Base-by-base conservation (phyloP, 768 basidiomycete species). In the Suillus weaverae region DNA sequence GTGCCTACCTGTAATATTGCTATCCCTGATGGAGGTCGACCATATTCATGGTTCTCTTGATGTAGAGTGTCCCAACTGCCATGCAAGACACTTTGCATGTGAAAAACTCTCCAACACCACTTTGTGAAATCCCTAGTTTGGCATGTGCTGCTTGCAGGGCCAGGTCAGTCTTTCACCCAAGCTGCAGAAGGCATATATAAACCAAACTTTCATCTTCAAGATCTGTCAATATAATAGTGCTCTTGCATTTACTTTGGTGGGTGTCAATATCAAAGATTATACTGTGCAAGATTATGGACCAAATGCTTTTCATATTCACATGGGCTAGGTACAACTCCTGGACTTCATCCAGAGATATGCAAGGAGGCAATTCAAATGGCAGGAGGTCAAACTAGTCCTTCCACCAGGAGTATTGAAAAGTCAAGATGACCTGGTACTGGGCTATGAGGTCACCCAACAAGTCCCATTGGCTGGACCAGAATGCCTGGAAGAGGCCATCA, bases 211-310 rank as follows among this genome's bases (percentile, higher is more conserved):
- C 35, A 74, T 73, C 1, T 62, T 67, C 5, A 69, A 81, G 6
- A 80, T 82, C 8, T 67, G 76, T 10, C 75, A 78, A 33, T 83
- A 83, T 50, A 84, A 84, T 61, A 67, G 69, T 43, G 76, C 82
- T 1, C 70, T 83, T 54, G 70, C 80, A 0, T 81, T 82, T 62
- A 80, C 77, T 0, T 82, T 80, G 0, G 35, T 82, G 0, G 74
- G 75, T 14, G 74, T 76, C 1, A 51, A 66, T 6, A 66, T 77
- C 32, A 78, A 81, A 62, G 41, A 73, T 16, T 60, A 64, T 3
- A 57, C 78, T 36, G 71, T 74, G 55, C 46, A 67, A 68, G 70
- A 74, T 64, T 22, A 69, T 69, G 79, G 77, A 0, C 74, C 76
- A 5, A 77, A 72, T 16, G 71, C 76, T 9, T 81, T 80, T 62